Evolutionary conservation across 495 filamentous ascomycete genomes (phyloP).

Genomic region (Terfezia boudieri): DNA sequence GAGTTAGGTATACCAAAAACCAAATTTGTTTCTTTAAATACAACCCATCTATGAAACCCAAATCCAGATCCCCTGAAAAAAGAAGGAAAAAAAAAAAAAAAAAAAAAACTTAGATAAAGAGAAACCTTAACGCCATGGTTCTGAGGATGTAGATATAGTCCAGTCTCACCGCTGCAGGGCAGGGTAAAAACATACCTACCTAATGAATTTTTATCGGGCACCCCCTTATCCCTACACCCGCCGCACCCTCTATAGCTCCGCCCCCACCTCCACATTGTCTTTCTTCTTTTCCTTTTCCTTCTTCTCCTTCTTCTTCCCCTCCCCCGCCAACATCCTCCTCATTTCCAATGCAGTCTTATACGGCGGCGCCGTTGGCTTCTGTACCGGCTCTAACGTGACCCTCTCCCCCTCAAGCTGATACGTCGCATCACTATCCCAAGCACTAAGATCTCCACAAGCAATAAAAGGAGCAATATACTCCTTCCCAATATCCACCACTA

Average conservation of each 20-base stretch:
- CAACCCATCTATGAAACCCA: too few species aligned
- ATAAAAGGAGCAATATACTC: constrained; percentile 87
- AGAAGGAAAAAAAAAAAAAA: too few species aligned
- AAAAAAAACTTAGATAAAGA: too few species aligned
- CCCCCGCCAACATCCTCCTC: constrained; percentile 22
- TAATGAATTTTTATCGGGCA: too few species aligned
- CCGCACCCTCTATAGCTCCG: constrained; percentile 1
- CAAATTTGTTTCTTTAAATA: too few species aligned
- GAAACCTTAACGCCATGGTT: too few species aligned
- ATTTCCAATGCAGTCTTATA: constrained; percentile 80
- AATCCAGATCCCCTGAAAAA: too few species aligned
- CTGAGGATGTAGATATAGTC: too few species aligned
- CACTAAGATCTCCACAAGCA: constrained; percentile 85
- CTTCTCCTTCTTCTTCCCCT: neutral
- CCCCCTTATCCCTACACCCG: too few species aligned
- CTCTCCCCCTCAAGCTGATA: constrained; percentile 58
- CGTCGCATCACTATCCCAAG: constrained; percentile 83
- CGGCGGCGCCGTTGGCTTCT: constrained; percentile 85
- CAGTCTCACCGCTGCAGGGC: too few species aligned
- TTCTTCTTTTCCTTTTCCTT: neutral
- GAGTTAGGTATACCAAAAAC: too few species aligned
- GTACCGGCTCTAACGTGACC: constrained; percentile 73
- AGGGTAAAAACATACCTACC: too few species aligned
- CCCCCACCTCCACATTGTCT: neutral
- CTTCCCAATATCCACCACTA: constrained; percentile 23